These are phyloP conservation scores for Mycena vulgaris DNA, from an alignment of 768 basidiomycete species.

Conservation along the genomic window DNA sequence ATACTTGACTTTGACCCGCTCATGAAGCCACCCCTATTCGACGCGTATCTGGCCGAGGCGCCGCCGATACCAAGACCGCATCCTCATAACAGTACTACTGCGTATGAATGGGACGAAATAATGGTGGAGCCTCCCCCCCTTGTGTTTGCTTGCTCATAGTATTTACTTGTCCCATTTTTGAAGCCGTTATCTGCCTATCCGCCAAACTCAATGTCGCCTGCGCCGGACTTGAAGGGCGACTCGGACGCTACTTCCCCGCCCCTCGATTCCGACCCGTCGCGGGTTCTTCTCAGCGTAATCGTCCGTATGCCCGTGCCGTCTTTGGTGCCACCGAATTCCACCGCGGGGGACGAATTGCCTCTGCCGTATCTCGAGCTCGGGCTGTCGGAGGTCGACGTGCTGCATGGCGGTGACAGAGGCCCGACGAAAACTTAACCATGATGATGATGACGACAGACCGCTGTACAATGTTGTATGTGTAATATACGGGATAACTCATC, in stretches of 20 bases:
- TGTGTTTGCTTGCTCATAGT: no score
- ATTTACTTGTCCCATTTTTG: neutral
- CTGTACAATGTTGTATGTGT: neutral
- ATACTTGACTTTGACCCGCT: neutral
- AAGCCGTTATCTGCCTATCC: constrained; percentile 24
- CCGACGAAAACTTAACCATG: no score
- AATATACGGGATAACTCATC: neutral
- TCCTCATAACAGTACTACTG: neutral
- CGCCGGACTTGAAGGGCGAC: neutral
- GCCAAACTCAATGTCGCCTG: no score
- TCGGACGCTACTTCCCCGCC: no score
- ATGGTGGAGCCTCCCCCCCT: constrained; percentile 14
- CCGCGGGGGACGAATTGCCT: neutral
- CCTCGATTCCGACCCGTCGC: neutral
- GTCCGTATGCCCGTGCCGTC: constrained; percentile 23
- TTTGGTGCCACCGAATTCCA: no score
- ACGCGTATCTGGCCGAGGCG: constrained; percentile 12
- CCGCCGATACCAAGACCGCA: neutral
- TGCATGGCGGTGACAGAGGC: no score
- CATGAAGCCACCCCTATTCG: constrained; percentile 23
- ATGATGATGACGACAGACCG: neutral
- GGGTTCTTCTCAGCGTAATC: constrained; percentile 11
- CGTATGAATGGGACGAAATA: constrained; percentile 22
- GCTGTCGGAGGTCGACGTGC: constrained; percentile 21
- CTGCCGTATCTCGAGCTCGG: constrained; percentile 30